phyloP scores from a whole-genome alignment of 345 rosid genomes.

The Camelina neglecta region DNA sequence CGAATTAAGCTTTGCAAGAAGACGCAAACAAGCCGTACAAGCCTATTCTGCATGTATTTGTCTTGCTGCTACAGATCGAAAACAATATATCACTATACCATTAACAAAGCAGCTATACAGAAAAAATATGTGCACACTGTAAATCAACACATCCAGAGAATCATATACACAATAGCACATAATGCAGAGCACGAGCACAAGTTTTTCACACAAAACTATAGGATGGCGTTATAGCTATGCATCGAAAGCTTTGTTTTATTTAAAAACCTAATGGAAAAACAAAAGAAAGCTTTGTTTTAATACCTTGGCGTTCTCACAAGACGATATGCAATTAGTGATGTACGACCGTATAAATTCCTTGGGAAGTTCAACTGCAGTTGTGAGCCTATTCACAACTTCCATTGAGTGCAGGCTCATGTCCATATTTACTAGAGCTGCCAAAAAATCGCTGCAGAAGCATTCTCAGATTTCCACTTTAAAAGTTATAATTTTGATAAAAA shows the following conservation, averaged over 20 bases:
- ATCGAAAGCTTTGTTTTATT: conserved; percentile 12
- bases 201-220: conserved; percentile 8
- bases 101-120: neutral
- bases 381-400: conserved; percentile 99
- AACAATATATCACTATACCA: conserved; percentile 38
- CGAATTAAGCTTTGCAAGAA: conserved; percentile 95
- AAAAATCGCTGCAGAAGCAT: conserved; percentile 66
- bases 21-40: conserved; percentile 96
- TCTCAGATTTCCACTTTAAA: conserved; percentile 29
- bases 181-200: neutral
- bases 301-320: conserved; percentile 95
- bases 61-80: conserved; percentile 64
- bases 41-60: conserved; percentile 99
- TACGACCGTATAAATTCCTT: conserved; percentile 88
- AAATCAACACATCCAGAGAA: conserved; percentile 18
- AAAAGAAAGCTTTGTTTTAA: conserved; percentile 33
- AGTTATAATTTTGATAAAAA: neutral
- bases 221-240: neutral
- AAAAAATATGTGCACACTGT: neutral
- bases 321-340: conserved; percentile 93
- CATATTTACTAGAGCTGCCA: conserved; percentile 84
- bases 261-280: neutral
- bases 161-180: neutral
- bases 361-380: conserved; percentile 92
- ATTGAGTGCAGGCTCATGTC: conserved; percentile 97